phyloP scores from a whole-genome alignment of 306 rosid species.

The Myrica gale region DNA sequence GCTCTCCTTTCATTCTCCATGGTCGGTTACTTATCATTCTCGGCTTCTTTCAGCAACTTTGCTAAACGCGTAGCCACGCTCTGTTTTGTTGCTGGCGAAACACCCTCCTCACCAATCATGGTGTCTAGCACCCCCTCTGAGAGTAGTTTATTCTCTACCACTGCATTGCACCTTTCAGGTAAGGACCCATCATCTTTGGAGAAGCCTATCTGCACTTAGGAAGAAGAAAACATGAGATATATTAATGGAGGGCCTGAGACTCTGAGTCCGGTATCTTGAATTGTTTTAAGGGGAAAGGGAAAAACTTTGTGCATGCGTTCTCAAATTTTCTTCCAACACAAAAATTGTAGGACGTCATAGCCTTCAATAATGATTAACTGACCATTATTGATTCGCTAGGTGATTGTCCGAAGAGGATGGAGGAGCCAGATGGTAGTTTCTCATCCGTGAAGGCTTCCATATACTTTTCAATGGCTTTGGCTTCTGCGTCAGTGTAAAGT shows the following conservation, averaged over 20 bases:
- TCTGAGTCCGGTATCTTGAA: no score
- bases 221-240: background rate
- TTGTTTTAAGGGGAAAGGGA: no score
- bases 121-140: slow-evolving; percentile 67
- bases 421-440: slow-evolving; percentile 55
- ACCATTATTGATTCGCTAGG: slow-evolving; percentile 50
- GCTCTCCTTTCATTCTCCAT: background rate
- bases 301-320: no score
- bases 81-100: slow-evolving; percentile 66
- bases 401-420: slow-evolving; percentile 56
- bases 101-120: slow-evolving; percentile 66
- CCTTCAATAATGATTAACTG: background rate
- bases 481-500: slow-evolving; percentile 63
- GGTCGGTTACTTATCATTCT: background rate
- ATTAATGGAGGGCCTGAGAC: no score
- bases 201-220: slow-evolving; percentile 51
- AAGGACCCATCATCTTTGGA: slow-evolving; percentile 52
- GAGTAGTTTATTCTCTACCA: slow-evolving; percentile 54
- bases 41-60: slow-evolving; percentile 28
- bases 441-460: slow-evolving; percentile 45
- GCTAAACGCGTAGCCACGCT: slow-evolving; percentile 53
- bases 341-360: no score
- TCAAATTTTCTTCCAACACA: no score
- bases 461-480: slow-evolving; percentile 53
- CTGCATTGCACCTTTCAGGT: slow-evolving; percentile 36